These are phyloP conservation scores for Phylloporus arenicola DNA, from an alignment of 768 basidiomycete genomes.

Conservation along the genomic window DNA sequence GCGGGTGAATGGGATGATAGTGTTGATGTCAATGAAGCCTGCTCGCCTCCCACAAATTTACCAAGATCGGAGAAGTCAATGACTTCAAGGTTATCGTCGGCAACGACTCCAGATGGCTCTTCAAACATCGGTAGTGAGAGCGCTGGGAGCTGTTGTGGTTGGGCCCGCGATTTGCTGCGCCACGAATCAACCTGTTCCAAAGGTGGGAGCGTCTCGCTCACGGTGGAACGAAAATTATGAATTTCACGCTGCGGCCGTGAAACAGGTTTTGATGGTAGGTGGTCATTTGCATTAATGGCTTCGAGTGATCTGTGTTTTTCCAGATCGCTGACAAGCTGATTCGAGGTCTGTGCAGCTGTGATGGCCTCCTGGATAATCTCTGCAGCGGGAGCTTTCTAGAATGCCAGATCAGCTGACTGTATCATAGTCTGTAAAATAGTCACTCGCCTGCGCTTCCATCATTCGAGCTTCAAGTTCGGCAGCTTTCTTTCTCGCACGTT, in stretches of 20 bases:
- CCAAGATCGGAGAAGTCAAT: constrained; percentile 76
- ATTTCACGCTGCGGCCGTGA: constrained; percentile 19
- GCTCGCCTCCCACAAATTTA: constrained; percentile 52
- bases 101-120: constrained; percentile 36
- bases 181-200: constrained; percentile 53
- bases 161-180: constrained; percentile 45
- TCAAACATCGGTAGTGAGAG: constrained; percentile 33
- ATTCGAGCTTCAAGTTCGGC: constrained; percentile 67
- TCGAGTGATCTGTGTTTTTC: constrained; percentile 6
- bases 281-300: constrained; percentile 18
- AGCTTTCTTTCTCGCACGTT: constrained; percentile 77
- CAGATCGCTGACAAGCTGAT: constrained; percentile 2
- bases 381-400: constrained; percentile 35
- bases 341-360: constrained; percentile 17
- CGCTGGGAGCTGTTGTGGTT: constrained; percentile 26
- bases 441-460: constrained; percentile 28
- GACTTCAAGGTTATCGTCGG: constrained; percentile 66
- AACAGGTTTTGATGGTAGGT: constrained; percentile 30
- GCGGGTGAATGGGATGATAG: constrained; percentile 16
- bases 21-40: constrained; percentile 6
- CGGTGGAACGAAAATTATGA: constrained; percentile 3
- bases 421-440: constrained; percentile 5
- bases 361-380: constrained; percentile 46
- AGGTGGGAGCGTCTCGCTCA: constrained; percentile 26
- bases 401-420: constrained; percentile 4